Conservation (phyloP, 495 filamentous ascomycete species). For the Astrothelium macrocarpum region DNA sequence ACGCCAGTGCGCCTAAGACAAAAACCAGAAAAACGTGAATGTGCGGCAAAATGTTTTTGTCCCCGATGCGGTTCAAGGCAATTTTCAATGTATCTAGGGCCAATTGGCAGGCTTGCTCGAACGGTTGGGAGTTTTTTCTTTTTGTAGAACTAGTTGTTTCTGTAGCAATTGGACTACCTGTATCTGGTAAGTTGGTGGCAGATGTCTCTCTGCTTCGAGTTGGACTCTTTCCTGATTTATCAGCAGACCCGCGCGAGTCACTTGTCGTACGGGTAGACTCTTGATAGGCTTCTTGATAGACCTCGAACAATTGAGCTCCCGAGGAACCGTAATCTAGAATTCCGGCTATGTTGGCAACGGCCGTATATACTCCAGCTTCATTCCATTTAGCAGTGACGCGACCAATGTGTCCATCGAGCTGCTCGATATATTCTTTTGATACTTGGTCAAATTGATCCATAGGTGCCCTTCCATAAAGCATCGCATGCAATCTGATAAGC, state of each 20-base stretch:
- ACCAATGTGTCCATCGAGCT: conserved; percentile 51
- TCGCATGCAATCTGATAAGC: conserved; percentile 56
- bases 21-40: conserved; percentile 59
- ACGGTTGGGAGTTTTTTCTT: conserved; percentile 1
- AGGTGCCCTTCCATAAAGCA: conserved; percentile 51
- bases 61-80: conserved; percentile 49
- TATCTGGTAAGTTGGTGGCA: conserved; percentile 9
- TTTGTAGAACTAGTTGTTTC: conserved; percentile 8
- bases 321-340: conserved; percentile 53
- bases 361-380: conserved; percentile 50
- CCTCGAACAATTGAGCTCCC: conserved; percentile 33
- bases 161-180: not conserved
- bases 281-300: conserved; percentile 15
- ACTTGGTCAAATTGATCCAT: conserved; percentile 39
- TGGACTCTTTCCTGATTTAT: conserved; percentile 8
- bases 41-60: conserved; percentile 56
- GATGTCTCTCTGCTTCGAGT: conserved; percentile 10
- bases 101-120: conserved; percentile 36
- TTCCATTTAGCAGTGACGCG: conserved; percentile 50
- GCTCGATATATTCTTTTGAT: conserved; percentile 41
- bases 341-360: conserved; percentile 43
- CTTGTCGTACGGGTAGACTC: conserved; percentile 31
- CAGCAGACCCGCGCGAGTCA: conserved; percentile 30
- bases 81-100: conserved; percentile 41
- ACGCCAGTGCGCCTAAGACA: conserved; percentile 50